phyloP scores from a whole-genome alignment of 2,329 filamentous ascomycete genomes.

The Escovopsis sp. region DNA sequence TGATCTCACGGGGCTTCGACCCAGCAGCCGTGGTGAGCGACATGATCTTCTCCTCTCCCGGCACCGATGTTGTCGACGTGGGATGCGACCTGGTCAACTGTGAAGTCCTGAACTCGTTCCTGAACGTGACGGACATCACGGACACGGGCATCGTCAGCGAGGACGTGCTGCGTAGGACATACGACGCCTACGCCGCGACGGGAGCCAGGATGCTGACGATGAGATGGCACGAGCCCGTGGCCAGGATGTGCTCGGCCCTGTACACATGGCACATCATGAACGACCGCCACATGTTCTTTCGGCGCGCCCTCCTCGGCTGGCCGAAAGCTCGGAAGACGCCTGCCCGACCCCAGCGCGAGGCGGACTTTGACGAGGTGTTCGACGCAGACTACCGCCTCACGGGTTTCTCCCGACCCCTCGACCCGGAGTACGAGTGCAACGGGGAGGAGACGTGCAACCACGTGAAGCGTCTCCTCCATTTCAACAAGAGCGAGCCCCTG shows the following conservation, averaged over 20 bases:
- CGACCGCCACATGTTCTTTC: conserved; percentile 18
- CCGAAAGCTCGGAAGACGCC: conserved; percentile 14
- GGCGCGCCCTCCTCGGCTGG: conserved; percentile 16
- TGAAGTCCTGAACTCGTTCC: conserved; percentile 11
- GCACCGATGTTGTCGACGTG: conserved; percentile 10
- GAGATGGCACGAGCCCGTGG: conserved; percentile 18
- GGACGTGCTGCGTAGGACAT: conserved; percentile 7
- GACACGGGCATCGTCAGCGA: conserved; percentile 9
- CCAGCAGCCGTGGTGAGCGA: conserved; percentile 9
- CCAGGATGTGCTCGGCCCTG: conserved; percentile 16
- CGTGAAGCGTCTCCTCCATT: conserved; percentile 6
- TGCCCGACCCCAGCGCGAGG: conserved; percentile 11
- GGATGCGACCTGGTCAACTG: conserved; percentile 10
- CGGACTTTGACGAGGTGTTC: conserved; percentile 17
- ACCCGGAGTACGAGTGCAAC: conserved; percentile 7
- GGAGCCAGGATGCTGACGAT: conserved; percentile 16
- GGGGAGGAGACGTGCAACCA: conserved; percentile 10
- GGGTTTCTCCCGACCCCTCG: conserved; percentile 12
- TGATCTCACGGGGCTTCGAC: conserved; percentile 9
- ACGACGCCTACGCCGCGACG: conserved; percentile 9
- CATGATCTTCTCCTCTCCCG: conserved; percentile 10
- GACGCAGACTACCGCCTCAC: conserved; percentile 14
- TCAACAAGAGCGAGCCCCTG: conserved; percentile 2
- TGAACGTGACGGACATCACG: conserved; percentile 9
- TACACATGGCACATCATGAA: conserved; percentile 20